A percentile compares a stretch with the other conserved stretches of the same genome.
phyloP scores from a whole-genome alignment of 768 basidiomycete species.

The Termitomyces heimii region DNA sequence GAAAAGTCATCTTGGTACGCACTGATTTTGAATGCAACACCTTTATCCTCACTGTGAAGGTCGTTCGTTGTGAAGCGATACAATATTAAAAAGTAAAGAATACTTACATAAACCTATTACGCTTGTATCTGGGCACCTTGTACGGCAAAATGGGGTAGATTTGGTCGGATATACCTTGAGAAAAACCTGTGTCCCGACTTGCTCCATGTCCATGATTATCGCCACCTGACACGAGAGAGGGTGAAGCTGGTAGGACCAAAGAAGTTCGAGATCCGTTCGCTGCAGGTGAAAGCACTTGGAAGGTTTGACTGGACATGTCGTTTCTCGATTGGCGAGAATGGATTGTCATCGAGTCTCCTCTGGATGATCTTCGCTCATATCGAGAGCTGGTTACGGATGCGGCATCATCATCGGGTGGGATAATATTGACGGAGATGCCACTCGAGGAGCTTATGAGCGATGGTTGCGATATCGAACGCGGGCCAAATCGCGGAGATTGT shows the following conservation, averaged over 20 bases:
- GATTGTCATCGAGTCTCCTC: background rate
- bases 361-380: background rate
- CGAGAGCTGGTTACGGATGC: background rate
- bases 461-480: background rate
- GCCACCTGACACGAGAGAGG: background rate
- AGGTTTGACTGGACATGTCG: slow-evolving; percentile 2
- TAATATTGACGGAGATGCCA: background rate
- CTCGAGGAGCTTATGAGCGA: background rate
- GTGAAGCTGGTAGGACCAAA: background rate
- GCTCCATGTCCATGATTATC: background rate
- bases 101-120: slow-evolving; percentile 5
- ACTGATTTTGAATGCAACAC: background rate
- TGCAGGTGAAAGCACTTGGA: background rate
- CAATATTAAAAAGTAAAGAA: too few relatives aligned
- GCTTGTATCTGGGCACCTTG: slow-evolving; percentile 7
- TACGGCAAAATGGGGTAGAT: slow-evolving; percentile 3
- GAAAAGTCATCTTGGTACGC: background rate
- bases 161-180: background rate
- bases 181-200: background rate
- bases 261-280: background rate
- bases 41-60: background rate
- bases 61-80: background rate
- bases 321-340: background rate
- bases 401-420: slow-evolving; percentile 1
- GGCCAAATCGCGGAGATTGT: background rate